Evolutionary conservation across 2,329 filamentous ascomycete genomes (phyloP).

Genomic region (Scedosporium boydii): DNA sequence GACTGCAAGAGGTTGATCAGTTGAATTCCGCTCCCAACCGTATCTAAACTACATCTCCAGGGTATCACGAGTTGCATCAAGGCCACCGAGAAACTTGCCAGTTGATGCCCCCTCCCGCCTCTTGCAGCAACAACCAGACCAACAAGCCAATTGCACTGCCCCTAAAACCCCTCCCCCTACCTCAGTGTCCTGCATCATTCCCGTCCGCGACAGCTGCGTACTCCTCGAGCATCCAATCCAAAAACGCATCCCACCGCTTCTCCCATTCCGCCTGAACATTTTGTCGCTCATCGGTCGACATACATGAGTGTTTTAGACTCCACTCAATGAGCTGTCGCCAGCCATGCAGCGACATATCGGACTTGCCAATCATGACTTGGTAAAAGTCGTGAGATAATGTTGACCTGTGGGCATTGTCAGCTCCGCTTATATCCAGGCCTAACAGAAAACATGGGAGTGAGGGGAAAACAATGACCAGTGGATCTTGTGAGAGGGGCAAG

Average conservation of each 20-base stretch:
- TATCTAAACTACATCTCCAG: no score
- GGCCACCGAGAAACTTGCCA: no score
- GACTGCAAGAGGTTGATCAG: no score
- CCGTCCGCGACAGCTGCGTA: constrained; percentile 18
- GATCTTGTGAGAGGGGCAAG: background rate
- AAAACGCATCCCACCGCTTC: constrained; percentile 48
- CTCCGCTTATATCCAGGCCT: background rate
- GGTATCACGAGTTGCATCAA: no score
- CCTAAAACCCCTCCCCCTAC: no score
- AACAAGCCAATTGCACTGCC: background rate
- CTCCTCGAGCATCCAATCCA: constrained; percentile 37
- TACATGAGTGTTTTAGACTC: constrained; percentile 53
- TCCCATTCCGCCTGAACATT: constrained; percentile 35
- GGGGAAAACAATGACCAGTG: background rate
- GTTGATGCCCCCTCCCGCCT: no score
- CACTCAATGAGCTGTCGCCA: constrained; percentile 60
- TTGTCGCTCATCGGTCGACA: constrained; percentile 20
- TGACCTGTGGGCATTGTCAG: constrained; percentile 37
- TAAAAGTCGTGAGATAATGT: constrained; percentile 70
- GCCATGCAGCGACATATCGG: constrained; percentile 56
- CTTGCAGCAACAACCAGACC: no score
- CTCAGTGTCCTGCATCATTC: background rate
- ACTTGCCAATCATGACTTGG: constrained; percentile 61
- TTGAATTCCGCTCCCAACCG: no score
- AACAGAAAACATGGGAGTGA: constrained; percentile 3